phyloP scores from a whole-genome alignment of 768 basidiomycete genomes.

The Macrolepiota fuliginosa region DNA sequence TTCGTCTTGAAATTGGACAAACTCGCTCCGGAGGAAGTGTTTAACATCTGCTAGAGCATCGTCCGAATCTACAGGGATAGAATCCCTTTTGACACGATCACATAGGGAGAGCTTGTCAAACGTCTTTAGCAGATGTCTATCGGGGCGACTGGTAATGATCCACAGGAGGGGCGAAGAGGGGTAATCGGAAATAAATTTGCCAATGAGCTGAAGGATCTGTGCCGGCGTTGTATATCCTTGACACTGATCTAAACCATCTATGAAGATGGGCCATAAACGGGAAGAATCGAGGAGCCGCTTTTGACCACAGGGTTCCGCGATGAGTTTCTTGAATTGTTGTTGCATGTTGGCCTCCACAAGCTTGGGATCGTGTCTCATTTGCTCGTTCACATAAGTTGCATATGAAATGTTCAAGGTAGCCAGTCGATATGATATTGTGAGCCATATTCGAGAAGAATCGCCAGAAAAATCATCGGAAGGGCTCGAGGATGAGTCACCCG shows the following conservation, averaged over 20 bases:
- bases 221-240: background rate
- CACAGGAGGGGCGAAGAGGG: background rate
- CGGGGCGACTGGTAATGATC: background rate
- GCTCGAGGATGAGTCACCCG: background rate
- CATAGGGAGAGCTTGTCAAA: background rate
- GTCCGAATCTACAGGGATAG: background rate
- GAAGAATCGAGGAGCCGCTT: background rate
- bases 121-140: background rate
- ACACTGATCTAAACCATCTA: conserved; percentile 1
- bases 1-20: background rate
- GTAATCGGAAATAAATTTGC: background rate
- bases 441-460: background rate
- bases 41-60: background rate
- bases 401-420: background rate
- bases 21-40: background rate
- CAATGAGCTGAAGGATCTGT: background rate
- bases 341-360: background rate
- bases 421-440: background rate
- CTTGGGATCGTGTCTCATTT: background rate
- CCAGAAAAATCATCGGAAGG: too few relatives aligned
- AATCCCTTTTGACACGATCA: background rate
- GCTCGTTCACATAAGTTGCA: background rate
- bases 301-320: background rate
- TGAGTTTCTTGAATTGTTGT: background rate
- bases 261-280: background rate